These are phyloP conservation scores for Phytophthora hibernalis DNA, from an alignment of 352 stramenopile genomes.

Conservation along the genomic window DNA sequence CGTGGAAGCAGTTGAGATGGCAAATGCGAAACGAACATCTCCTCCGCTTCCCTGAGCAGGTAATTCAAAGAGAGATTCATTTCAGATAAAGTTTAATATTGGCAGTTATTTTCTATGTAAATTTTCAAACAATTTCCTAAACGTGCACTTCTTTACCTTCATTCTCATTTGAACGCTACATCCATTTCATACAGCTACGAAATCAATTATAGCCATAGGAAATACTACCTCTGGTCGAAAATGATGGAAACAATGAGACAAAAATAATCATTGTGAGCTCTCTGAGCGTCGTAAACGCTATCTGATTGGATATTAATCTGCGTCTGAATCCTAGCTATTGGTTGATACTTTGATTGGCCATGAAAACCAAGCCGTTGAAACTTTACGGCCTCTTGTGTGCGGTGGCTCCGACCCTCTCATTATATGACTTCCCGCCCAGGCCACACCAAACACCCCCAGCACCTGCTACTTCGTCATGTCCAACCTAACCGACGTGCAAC, in stretches of 20 bases:
- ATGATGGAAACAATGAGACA: background rate
- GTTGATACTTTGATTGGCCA: background rate
- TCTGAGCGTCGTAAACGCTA: no score
- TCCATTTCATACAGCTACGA: no score
- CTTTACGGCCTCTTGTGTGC: background rate
- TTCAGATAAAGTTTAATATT: no score
- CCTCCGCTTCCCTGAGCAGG: no score
- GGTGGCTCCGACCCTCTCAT: background rate
- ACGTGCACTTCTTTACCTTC: no score
- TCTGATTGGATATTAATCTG: background rate
- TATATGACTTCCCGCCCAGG: background rate
- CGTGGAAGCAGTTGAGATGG: no score
- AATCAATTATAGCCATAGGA: no score
- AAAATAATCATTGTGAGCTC: background rate
- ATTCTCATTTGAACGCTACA: no score
- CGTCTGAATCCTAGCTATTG: background rate
- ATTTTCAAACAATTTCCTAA: no score
- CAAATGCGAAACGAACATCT: no score
- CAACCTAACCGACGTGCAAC: background rate
- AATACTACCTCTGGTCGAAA: slow-evolving; percentile 3
- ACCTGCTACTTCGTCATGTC: background rate
- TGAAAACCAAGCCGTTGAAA: background rate
- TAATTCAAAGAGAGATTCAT: no score
- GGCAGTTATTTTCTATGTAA: no score
- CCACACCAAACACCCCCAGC: background rate